Percentiles rank a stretch among this genome's conserved stretches.
Conservation (phyloP, 139 green algal species). For the Closterium sp. region DNA sequence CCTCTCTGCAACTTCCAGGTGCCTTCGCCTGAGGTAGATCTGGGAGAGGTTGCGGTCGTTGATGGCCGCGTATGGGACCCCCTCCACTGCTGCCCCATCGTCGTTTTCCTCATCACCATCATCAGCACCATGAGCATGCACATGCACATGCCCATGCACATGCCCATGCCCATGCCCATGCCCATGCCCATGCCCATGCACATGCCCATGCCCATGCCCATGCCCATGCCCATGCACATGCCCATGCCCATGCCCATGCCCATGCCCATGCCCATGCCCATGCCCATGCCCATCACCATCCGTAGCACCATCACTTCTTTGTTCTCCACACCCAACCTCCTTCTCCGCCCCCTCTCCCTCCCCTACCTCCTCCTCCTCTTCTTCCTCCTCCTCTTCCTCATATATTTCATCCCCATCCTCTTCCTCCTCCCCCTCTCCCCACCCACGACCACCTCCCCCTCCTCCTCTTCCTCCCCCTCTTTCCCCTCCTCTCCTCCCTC, state of each 20-base stretch:
- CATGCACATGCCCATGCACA: too few relatives aligned
- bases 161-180: too few relatives aligned
- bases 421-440: not conserved
- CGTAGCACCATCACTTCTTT: not conserved
- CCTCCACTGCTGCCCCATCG: not conserved
- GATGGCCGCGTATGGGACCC: not conserved
- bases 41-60: not conserved
- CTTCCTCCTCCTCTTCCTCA: not conserved
- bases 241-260: too few relatives aligned
- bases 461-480: not conserved
- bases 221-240: too few relatives aligned
- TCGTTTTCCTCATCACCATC: not conserved
- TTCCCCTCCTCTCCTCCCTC: not conserved
- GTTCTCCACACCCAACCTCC: not conserved
- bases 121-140: too few relatives aligned
- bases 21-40: not conserved
- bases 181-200: too few relatives aligned
- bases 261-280: too few relatives aligned
- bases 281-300: not conserved
- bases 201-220: too few relatives aligned
- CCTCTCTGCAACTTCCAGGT: not conserved
- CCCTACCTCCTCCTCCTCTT: not conserved
- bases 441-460: not conserved
- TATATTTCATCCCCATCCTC: not conserved
- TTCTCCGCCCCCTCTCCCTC: not conserved